Evolutionary conservation across 139 green algal genomes (phyloP).

Genomic region (Coelastrella sp.): DNA sequence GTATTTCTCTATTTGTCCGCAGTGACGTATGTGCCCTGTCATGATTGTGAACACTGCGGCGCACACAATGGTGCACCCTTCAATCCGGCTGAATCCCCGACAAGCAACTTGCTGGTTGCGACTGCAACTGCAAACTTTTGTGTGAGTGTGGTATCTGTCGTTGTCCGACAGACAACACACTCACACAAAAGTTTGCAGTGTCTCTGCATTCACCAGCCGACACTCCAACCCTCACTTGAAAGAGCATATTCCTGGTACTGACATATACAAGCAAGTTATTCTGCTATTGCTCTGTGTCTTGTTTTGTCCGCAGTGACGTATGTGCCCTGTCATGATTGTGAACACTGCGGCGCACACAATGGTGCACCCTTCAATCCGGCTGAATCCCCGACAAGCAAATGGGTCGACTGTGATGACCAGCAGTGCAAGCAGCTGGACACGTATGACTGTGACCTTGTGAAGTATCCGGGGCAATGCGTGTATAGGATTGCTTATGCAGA

Average conservation of each 20-base stretch:
- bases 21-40: slow-evolving; percentile 33
- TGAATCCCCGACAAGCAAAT: background rate
- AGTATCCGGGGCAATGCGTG: background rate
- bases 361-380: slow-evolving; percentile 28
- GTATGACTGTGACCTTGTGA: background rate
- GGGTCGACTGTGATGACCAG: background rate
- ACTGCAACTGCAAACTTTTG: too few species aligned
- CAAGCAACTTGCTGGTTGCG: background rate
- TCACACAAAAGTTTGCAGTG: background rate
- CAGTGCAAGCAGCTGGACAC: background rate
- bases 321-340: slow-evolving; percentile 37
- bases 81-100: background rate
- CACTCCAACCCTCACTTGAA: too few species aligned
- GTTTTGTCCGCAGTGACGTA: background rate
- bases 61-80: slow-evolving; percentile 4
- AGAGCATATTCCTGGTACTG: too few species aligned
- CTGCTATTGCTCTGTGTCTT: background rate
- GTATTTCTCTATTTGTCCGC: background rate
- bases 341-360: slow-evolving; percentile 31
- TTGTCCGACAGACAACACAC: background rate
- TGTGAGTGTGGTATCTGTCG: too few species aligned
- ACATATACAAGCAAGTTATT: background rate
- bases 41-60: slow-evolving; percentile 39
- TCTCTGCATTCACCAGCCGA: too few species aligned
- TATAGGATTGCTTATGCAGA: slow-evolving; percentile 38